Conservation (phyloP, 768 basidiomycete genomes). For the Exidia glandulosa region DNA sequence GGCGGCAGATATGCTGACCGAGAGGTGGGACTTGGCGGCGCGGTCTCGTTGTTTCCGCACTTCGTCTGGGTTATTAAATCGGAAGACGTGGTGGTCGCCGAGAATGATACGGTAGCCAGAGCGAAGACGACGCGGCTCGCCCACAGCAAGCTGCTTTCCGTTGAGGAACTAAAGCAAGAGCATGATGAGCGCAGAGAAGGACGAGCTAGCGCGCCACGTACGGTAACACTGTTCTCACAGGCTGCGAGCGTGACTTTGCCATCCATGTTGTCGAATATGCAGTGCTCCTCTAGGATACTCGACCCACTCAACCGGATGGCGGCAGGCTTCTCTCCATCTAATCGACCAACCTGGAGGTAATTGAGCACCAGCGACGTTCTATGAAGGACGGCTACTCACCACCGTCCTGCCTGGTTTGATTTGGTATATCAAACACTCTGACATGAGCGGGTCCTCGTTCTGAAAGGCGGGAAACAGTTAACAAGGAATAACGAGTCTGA, state of each 20-base stretch:
- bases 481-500: neutral
- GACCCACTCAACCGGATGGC: constrained; percentile 89
- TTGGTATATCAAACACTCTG: constrained; percentile 89
- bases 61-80: constrained; percentile 93
- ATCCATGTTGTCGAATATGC: constrained; percentile 77
- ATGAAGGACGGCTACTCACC: constrained; percentile 28
- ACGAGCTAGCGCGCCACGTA: constrained; percentile 24
- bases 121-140: constrained; percentile 75
- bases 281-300: constrained; percentile 88
- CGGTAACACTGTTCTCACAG: constrained; percentile 72
- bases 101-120: constrained; percentile 96
- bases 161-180: constrained; percentile 65
- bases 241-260: constrained; percentile 77
- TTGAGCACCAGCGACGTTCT: constrained; percentile 2
- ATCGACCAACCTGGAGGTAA: constrained; percentile 58
- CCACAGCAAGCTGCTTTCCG: constrained; percentile 73
- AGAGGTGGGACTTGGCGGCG: constrained; percentile 59
- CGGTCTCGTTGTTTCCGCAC: constrained; percentile 86
- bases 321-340: constrained; percentile 70
- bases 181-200: constrained; percentile 5
- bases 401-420: constrained; percentile 76
- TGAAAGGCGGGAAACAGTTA: constrained; percentile 15
- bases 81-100: constrained; percentile 94
- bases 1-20: constrained; percentile 49
- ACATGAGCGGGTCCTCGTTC: constrained; percentile 94